Base-by-base conservation (phyloP, 2,329 filamentous ascomycete genomes). In the Colletotrichum sp. region DNA sequence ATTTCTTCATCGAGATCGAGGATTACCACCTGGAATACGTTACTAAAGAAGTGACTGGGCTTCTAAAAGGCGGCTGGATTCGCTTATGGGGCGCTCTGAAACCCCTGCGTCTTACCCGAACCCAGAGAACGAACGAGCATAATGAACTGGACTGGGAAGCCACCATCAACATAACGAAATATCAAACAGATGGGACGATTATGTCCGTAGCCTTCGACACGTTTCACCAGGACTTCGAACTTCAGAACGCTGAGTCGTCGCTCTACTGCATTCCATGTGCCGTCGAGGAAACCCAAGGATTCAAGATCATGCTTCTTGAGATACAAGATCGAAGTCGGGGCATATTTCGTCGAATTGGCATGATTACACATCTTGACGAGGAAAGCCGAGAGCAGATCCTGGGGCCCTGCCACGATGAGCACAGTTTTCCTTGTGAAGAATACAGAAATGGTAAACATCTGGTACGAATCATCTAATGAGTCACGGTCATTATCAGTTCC, bases 401-500 rank as follows among this genome's bases (percentile, higher is more conserved):
- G 1, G 29, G 5, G 29, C 29, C 27, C 5, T n/a, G 29, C 29
- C 29, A 30, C 8, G 5, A 34, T 7, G 59, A 62, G n/a, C 25
- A 22, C 0, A 11, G 2, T 16, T 32, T 62, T 11, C 59, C 59
- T 34, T 62, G 29, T n/a, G 30, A 62, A 34, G 59, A 34, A 6
- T 9, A 34, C 7, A 27, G 59, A 12, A 16, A 15, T n/a, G 59
- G 59, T 5, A 30, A n/a, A 62, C 59, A 62, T 22, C 6, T 62
- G 29, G 25, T 62, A 62, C 59, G 59, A 34, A 32, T 62, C 11
- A 22, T 34, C 15, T 34, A 3, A 39, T 22, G 44, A 49, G 44
- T 22, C n/a, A 13, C 11, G n/a, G n/a, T 1, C 6, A 6, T 8
- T 22, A 0, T 13, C 0, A 49, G 11, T 2, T 4, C 19, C 9